These are phyloP conservation scores for Penicillium fuscoglaucum DNA, from an alignment of 2,329 filamentous ascomycete species.

Conservation along the genomic window DNA sequence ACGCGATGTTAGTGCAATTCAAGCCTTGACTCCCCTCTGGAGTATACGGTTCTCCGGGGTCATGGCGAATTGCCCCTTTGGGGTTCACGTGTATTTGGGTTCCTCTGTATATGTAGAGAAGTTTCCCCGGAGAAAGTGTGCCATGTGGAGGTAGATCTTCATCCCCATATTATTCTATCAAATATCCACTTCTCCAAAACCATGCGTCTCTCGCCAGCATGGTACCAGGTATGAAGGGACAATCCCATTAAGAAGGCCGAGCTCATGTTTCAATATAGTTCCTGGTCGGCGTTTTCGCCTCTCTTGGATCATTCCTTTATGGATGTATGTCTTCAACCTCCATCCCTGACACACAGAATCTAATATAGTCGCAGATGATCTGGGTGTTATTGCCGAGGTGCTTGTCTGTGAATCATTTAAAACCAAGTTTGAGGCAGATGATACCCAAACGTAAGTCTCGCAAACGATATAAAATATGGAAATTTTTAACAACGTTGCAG, in stretches of 20 bases:
- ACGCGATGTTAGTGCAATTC: neutral
- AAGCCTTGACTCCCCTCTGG: neutral
- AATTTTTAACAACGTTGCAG: slow-evolving; percentile 34
- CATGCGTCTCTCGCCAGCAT: slow-evolving; percentile 59
- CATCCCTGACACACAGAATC: neutral
- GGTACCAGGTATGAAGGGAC: slow-evolving; percentile 53
- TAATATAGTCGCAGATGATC: slow-evolving; percentile 44
- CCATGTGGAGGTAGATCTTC: slow-evolving; percentile 26
- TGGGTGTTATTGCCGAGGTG: slow-evolving; percentile 62
- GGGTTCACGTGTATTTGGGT: neutral
- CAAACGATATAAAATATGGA: neutral
- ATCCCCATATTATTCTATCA: slow-evolving; percentile 20
- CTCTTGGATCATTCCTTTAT: slow-evolving; percentile 58
- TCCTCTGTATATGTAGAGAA: slow-evolving; percentile 16
- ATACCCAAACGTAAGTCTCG: slow-evolving; percentile 34
- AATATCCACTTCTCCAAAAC: slow-evolving; percentile 17
- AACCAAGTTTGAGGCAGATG: slow-evolving; percentile 32
- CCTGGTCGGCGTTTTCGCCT: slow-evolving; percentile 59
- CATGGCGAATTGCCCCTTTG: slow-evolving; percentile 7
- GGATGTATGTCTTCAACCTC: slow-evolving; percentile 44
- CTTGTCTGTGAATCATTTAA: slow-evolving; percentile 46
- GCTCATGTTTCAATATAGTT: slow-evolving; percentile 45
- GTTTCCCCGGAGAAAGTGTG: slow-evolving; percentile 6
- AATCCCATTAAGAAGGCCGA: too few relatives aligned
- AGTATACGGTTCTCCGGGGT: slow-evolving; percentile 2